Base-by-base conservation (phyloP, 768 basidiomycete genomes). In the Imleria badia region DNA sequence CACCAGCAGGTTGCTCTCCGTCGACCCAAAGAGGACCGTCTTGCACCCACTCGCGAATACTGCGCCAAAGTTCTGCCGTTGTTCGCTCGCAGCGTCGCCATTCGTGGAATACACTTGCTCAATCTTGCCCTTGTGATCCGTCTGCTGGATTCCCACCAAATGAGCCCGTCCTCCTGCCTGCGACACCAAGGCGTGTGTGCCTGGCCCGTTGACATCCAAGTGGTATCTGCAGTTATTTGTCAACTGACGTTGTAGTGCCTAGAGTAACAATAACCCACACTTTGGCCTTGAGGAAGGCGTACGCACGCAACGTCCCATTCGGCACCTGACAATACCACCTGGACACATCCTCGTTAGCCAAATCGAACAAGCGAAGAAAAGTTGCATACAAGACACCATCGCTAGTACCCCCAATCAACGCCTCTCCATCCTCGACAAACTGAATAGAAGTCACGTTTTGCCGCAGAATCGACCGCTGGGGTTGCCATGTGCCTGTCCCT, bases 281-380 rank as follows among this genome's bases (percentile, higher is more conserved):
- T 68, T 76, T 79, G 41, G 78, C 71, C 66, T 80, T 75, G 56
- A 87, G 72, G 61, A 86, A 85, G 7, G 79, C 73, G 52, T 81
- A 81, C 12, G 81, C 84, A 6, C 81, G 79, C 42, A 85, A 70
- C 13, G 81, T 86, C 26, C 86, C 86, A 58, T 86, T 85, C 0
- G 84, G 84, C 54, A 88, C 72, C 62, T 83, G 81, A 60, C 82
- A 86, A 64, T 83, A 78, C 86, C 87, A 87, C 56, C 85, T 87
- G 52, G 26, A 41, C 43, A 33, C 43, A 33, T 35, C 20, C 15
- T 44, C 34, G 23, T 72, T 5, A 68, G 62, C 40, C 43, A 30
- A 22, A 6, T 19, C 30, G 1, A 44, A 29, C 30, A 44, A 34
- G 11, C 29, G 10, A 29, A 29, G 50, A 23, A 41, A 42, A 41